phyloP scores from a whole-genome alignment of 441 rosid genomes.

The Iberis amara region DNA sequence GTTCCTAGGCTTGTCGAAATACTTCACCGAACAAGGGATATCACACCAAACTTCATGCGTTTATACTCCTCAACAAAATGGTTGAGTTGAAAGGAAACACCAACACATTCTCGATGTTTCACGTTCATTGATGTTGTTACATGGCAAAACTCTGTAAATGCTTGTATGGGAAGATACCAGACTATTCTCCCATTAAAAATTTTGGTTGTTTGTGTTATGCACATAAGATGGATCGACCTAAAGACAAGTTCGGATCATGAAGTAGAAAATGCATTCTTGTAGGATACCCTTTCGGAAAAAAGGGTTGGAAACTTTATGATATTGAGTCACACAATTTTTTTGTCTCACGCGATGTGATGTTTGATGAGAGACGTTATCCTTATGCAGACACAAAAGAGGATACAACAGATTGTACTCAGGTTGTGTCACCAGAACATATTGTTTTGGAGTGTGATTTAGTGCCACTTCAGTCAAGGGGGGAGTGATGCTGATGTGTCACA shows the following conservation, averaged over 20 bases:
- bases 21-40: background rate
- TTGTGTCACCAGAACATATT: no score
- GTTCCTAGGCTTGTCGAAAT: background rate
- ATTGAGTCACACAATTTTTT: background rate
- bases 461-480: no score
- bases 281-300: background rate
- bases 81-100: no score
- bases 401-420: no score
- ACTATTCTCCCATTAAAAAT: background rate
- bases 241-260: background rate
- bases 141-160: background rate
- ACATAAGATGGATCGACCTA: background rate
- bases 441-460: no score
- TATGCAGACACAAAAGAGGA: no score
- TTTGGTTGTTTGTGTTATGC: background rate
- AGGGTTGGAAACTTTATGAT: background rate
- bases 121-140: no score
- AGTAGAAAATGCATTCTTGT: background rate
- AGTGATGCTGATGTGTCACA: no score
- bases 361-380: background rate
- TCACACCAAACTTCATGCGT: no score
- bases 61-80: no score
- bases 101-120: no score
- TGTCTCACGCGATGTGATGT: background rate
- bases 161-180: background rate